Conservation (phyloP, 306 rosid species). For the Quillaja saponaria region DNA sequence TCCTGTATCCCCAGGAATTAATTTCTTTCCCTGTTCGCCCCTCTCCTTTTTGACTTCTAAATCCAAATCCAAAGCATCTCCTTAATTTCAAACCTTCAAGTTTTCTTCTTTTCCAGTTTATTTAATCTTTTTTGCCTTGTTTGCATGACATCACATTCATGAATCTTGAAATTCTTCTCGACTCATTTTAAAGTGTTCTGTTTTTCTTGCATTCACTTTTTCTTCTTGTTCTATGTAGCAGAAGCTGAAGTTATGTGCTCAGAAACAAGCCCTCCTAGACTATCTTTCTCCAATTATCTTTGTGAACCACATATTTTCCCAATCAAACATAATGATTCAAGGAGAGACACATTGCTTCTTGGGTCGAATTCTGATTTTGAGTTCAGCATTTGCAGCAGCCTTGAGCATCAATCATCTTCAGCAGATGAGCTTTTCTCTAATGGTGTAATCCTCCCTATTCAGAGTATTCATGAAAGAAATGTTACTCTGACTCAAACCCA, state of each 20-base stretch:
- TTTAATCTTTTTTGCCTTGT: conserved; percentile 16
- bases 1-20: conserved; percentile 14
- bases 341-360: conserved; percentile 45
- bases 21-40: conserved; percentile 5
- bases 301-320: neutral
- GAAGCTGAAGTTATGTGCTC: conserved; percentile 55
- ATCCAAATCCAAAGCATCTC: conserved; percentile 25
- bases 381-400: conserved; percentile 49
- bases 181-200: neutral
- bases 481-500: conserved; percentile 25
- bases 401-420: conserved; percentile 50
- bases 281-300: conserved; percentile 67
- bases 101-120: neutral
- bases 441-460: conserved; percentile 72
- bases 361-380: conserved; percentile 75
- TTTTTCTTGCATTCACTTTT: neutral
- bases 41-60: conserved; percentile 39
- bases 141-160: conserved; percentile 11
- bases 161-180: conserved; percentile 6
- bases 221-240: neutral
- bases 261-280: conserved; percentile 63
- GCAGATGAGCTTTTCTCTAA: conserved; percentile 92
- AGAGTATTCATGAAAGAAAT: conserved; percentile 35
- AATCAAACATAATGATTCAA: conserved; percentile 20
- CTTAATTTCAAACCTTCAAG: conserved; percentile 32